Evolutionary conservation across 345 rosid genomes (phyloP), one percentile per base, ranked within the genome.

Genomic region (Eutrema heterophyllum): DNA sequence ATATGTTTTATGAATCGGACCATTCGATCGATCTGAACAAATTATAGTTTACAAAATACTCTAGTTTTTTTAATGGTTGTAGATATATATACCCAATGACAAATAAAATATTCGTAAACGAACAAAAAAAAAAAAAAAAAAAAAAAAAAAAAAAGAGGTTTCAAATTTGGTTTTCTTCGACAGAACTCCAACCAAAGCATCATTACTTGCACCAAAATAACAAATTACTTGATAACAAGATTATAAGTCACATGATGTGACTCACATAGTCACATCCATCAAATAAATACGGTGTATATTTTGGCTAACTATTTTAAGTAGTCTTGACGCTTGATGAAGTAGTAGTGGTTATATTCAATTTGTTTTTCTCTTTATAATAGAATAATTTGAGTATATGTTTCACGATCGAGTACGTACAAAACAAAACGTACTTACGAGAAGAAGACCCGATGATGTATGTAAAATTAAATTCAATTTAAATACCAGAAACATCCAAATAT

Each of bases 361-460:
- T 15, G 41, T 40, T 41, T 51, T 48, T 67, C 2, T 7, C n/a
- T 33, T 18, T 10, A 1, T 7, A 54, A 27, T 27, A 40, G 1
- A 53, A 16, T 29, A 41, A 4, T 44, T 13, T 51, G 52, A 63
- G 33, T 18, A 6, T 52, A 55, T 6, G 9, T 63, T 32, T 24
- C 40, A 64, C 3, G 35, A 46, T 62, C 72, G 27, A 57, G 60
- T 49, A 74, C 5, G 51, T 73, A 54, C 65, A 55, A 44, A 72
- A 73, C n/a, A 45, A 44, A 72, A 73, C n/a, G 71, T 57, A 66
- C 21, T 18, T 74, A 30, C 21, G 27, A 74, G 54, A 67, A 74
- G 67, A 67, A 49, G 58, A 0, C 27, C 3, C 44, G 24, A 65
- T 46, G 67, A 67, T 50, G 73, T 67, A 40, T 41, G 62, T 3